phyloP scores from a whole-genome alignment of 768 basidiomycete species.

The Amanita inopinata region DNA sequence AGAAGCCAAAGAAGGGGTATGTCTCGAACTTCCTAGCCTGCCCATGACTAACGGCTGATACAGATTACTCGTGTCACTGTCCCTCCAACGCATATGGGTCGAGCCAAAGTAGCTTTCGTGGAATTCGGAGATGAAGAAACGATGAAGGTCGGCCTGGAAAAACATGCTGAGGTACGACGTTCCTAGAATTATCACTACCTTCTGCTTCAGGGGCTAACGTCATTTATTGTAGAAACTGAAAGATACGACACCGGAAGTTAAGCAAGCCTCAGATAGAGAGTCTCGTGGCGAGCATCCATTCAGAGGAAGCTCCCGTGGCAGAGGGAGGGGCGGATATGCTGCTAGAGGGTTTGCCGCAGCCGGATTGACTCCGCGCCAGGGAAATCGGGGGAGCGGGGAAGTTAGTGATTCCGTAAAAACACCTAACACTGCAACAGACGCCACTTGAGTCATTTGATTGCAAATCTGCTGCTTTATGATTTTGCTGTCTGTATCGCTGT shows the following conservation, averaged over 20 bases:
- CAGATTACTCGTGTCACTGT: slow-evolving; percentile 65
- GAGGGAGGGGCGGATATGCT: slow-evolving; percentile 42
- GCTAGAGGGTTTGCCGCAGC: slow-evolving; percentile 57
- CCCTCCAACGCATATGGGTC: slow-evolving; percentile 38
- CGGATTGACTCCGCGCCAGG: slow-evolving; percentile 41
- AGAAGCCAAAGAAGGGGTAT: slow-evolving; percentile 57
- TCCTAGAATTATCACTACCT: not conserved
- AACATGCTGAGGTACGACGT: slow-evolving; percentile 55
- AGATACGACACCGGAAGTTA: slow-evolving; percentile 55
- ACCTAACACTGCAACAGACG: slow-evolving; percentile 2
- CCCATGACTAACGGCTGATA: slow-evolving; percentile 2
- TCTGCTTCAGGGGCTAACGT: slow-evolving; percentile 9
- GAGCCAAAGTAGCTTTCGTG: slow-evolving; percentile 66
- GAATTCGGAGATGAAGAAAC: slow-evolving; percentile 86
- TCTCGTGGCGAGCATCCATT: slow-evolving; percentile 27
- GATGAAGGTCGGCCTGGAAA: slow-evolving; percentile 72
- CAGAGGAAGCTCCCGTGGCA: slow-evolving; percentile 25
- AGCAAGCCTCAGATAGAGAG: slow-evolving; percentile 57
- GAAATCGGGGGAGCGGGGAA: slow-evolving; percentile 10
- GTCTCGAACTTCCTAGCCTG: slow-evolving; percentile 17
- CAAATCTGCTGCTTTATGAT: not conserved
- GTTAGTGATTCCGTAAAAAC: slow-evolving; percentile 12
- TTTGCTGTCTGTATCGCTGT: not conserved
- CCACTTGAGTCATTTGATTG: not conserved
- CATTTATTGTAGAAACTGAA: slow-evolving; percentile 49